Percentiles rank a stretch among this genome's conserved stretches.
Evolutionary conservation across 768 basidiomycete genomes (phyloP).

Genomic region (Strobilomyces echinocephalus): DNA sequence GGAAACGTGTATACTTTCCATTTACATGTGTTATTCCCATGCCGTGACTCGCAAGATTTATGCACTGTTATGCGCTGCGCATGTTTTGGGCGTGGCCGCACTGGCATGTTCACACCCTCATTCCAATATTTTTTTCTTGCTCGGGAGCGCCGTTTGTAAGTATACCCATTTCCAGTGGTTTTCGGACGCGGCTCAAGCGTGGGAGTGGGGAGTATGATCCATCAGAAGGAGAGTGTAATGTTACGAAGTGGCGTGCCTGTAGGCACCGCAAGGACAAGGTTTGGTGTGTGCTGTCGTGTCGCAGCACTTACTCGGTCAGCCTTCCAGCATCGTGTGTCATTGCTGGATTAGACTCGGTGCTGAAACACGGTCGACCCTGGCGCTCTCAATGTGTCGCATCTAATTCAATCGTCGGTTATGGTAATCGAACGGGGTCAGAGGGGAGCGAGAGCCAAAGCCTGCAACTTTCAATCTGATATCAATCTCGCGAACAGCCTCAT

Average conservation of each 20-base stretch:
- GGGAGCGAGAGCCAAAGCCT: conserved; percentile 4
- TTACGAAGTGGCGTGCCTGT: conserved; percentile 19
- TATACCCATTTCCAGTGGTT: conserved; percentile 3
- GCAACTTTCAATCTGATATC: conserved; percentile 10
- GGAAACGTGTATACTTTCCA: conserved; percentile 12
- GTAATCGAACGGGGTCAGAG: conserved; percentile 8
- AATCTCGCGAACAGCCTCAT: conserved; percentile 11
- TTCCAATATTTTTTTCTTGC: conserved; percentile 11
- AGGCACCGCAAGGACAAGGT: conserved; percentile 31
- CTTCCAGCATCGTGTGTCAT: conserved; percentile 1
- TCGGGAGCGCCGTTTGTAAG: conserved; percentile 21
- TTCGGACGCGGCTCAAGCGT: conserved; percentile 16
- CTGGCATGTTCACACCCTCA: conserved; percentile 16
- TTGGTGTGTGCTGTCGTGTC: conserved; percentile 9
- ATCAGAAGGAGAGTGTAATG: conserved; percentile 16
- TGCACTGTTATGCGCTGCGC: conserved; percentile 12
- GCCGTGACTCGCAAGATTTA: conserved; percentile 18
- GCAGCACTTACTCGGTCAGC: not conserved
- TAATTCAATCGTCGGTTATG: conserved; percentile 9
- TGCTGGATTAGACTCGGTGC: not conserved
- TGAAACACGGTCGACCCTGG: conserved; percentile 12
- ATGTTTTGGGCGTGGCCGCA: conserved; percentile 30
- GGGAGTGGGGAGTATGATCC: conserved; percentile 15
- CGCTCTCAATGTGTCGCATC: conserved; percentile 1
- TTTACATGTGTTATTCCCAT: conserved; percentile 12